Percentiles rank a stretch among this genome's conserved stretches.
These are phyloP conservation scores for Ophiostoma sp. DNA, from an alignment of 2,329 filamentous ascomycete genomes.

Conservation along the genomic window DNA sequence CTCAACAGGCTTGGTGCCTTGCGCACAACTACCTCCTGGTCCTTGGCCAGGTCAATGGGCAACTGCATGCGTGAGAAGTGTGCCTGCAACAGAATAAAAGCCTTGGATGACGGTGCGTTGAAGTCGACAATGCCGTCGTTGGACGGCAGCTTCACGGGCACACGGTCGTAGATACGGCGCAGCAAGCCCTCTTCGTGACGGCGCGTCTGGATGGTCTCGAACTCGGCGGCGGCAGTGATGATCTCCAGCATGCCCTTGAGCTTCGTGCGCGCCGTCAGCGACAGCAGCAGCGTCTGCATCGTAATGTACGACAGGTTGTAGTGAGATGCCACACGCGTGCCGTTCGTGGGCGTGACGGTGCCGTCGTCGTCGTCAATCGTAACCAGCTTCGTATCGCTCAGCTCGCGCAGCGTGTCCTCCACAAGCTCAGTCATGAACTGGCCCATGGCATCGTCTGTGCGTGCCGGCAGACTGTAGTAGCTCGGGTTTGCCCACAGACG, in stretches of 20 bases:
- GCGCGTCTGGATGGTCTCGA: constrained; percentile 84
- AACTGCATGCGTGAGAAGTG: constrained; percentile 98
- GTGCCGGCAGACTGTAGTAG: constrained; percentile 86
- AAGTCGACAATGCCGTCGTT: constrained; percentile 57
- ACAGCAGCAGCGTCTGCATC: constrained; percentile 97
- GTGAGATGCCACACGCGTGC: constrained; percentile 96
- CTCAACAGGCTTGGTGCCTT: constrained; percentile 84
- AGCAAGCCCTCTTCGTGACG: constrained; percentile 85
- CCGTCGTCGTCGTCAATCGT: constrained; percentile 94
- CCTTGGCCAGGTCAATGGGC: constrained; percentile 89
- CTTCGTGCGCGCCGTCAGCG: constrained; percentile 80
- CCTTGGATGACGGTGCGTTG: constrained; percentile 97
- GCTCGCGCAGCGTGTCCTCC: constrained; percentile 83
- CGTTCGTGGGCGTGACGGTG: constrained; percentile 80
- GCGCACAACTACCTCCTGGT: constrained; percentile 80
- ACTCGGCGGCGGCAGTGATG: constrained; percentile 92
- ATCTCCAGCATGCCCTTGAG: constrained; percentile 97
- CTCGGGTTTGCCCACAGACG: constrained; percentile 91
- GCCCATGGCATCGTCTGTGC: constrained; percentile 88
- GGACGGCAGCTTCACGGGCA: constrained; percentile 84
- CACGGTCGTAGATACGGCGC: constrained; percentile 85
- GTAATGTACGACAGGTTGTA: constrained; percentile 99
- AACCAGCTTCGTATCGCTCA: constrained; percentile 89
- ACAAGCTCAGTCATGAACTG: constrained; percentile 91
- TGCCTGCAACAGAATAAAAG: constrained; percentile 92